Percentiles rank a stretch among this genome's conserved stretches.
phyloP scores from a whole-genome alignment of 495 filamentous ascomycete species.

The Neurospora sp. region DNA sequence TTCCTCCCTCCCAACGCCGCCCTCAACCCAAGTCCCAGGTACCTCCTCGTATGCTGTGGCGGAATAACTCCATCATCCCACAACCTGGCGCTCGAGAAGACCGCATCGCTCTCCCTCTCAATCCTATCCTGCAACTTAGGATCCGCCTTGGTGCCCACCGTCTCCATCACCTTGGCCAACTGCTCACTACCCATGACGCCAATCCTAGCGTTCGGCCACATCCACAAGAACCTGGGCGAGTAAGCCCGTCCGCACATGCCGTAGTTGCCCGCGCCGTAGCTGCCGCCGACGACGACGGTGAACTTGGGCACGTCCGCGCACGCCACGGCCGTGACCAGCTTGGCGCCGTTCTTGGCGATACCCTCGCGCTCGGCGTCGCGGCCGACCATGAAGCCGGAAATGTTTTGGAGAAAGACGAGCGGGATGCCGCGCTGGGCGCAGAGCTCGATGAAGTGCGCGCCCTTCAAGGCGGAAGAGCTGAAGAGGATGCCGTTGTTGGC shows the following conservation, averaged over 20 bases:
- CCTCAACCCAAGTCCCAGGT: conserved; percentile 72
- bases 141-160: conserved; percentile 78
- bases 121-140: conserved; percentile 74
- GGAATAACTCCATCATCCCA: conserved; percentile 96
- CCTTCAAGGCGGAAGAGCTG: conserved; percentile 81
- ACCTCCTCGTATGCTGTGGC: conserved; percentile 73
- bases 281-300: conserved; percentile 85
- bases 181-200: conserved; percentile 96
- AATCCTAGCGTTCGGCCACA: conserved; percentile 95
- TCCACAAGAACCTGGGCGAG: conserved; percentile 81
- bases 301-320: conserved; percentile 96
- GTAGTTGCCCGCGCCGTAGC: conserved; percentile 68
- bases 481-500: conserved; percentile 99
- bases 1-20: conserved; percentile 65
- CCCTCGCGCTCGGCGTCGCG: conserved; percentile 85
- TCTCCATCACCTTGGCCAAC: conserved; percentile 85
- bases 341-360: conserved; percentile 96
- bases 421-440: conserved; percentile 85
- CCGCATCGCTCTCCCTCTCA: conserved; percentile 80
- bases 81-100: conserved; percentile 76
- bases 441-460: conserved; percentile 97
- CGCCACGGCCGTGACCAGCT: conserved; percentile 91
- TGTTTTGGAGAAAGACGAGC: conserved; percentile 91
- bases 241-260: conserved; percentile 88
- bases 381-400: conserved; percentile 96